Base-by-base conservation (phyloP, 441 rosid species). In the Erysimum pusillum region DNA sequence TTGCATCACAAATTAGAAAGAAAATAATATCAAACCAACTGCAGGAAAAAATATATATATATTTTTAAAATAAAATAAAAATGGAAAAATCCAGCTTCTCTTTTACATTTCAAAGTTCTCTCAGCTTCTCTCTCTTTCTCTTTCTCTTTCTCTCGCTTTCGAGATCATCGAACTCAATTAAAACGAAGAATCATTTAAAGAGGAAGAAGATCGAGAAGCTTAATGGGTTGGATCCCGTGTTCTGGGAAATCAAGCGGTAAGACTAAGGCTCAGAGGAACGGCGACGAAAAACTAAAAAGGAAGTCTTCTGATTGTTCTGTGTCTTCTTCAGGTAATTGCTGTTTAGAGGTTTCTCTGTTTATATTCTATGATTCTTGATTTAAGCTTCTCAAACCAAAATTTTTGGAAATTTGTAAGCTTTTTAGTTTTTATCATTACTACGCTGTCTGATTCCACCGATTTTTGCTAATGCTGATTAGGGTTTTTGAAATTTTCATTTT, bases 171-270 rank as follows among this genome's bases (percentile, higher is more conserved):
- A 61, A 68, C 48, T 20, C 45, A 72, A 51, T 64, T 63, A 63
- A 53, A 44, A 39, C 9, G 41, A 67, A 67, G 74, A 67, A 61
- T 63, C 61, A 63, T 45, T 31, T n/a, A 17, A 14, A 42, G 38
- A 56, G 28, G 66, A 64, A 12, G 62, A 62, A 38, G 61, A 63
- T 56, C 56, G 41, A 70, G 66, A 70, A 60, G 76, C 62, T 62
- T 14, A 74, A 90, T 91, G 98, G 84, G 90, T 53, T 90, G 97
- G 98, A 82, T 91, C 69, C 93, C 96, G 10, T 93, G 97, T 76
- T 91, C 91, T 62, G 92, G 96, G 13, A 79, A 76, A 51, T 85
- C 90, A 35, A 79, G 65, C 13, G 75, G 76, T 35, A 82, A 56
- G 66, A 76, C 74, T 35, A 79, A 82, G 61, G 46, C 77, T 42